Conservation (phyloP, 371 early-diverging fungal species). For the Encephalitozoon romaleae region DNA sequence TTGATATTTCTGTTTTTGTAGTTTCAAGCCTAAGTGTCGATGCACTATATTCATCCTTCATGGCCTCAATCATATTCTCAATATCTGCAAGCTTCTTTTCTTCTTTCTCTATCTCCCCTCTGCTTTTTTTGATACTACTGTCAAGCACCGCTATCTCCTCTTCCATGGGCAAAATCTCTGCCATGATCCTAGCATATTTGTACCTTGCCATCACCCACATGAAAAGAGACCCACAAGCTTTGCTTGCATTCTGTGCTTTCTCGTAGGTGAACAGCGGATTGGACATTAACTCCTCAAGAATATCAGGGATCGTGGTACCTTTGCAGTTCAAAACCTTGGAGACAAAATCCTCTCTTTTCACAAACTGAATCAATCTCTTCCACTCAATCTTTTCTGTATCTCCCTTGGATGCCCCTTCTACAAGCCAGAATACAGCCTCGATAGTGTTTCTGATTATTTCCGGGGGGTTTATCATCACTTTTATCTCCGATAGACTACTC, state of each 20-base stretch:
- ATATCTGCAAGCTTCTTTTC: slow-evolving; percentile 5
- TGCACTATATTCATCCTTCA: not conserved
- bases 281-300: slow-evolving; percentile 69
- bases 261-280: slow-evolving; percentile 72
- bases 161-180: slow-evolving; percentile 83
- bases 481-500: slow-evolving; percentile 89
- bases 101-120: not conserved
- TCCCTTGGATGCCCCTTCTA: slow-evolving; percentile 68
- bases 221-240: slow-evolving; percentile 90
- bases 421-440: slow-evolving; percentile 84
- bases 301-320: slow-evolving; percentile 69
- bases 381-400: slow-evolving; percentile 60
- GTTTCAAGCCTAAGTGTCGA: not conserved
- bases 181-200: slow-evolving; percentile 75
- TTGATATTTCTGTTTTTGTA: not conserved
- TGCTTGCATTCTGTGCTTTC: slow-evolving; percentile 82
- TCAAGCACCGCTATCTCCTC: slow-evolving; percentile 63
- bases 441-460: slow-evolving; percentile 84
- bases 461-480: slow-evolving; percentile 91
- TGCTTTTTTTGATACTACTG: not conserved
- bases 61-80: slow-evolving; percentile 9
- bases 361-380: slow-evolving; percentile 6
- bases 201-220: slow-evolving; percentile 92
- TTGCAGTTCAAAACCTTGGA: slow-evolving; percentile 82
- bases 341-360: slow-evolving; percentile 76